Base-by-base conservation (phyloP, 2,329 filamentous ascomycete genomes). In the Geosmithia putterillii region DNA sequence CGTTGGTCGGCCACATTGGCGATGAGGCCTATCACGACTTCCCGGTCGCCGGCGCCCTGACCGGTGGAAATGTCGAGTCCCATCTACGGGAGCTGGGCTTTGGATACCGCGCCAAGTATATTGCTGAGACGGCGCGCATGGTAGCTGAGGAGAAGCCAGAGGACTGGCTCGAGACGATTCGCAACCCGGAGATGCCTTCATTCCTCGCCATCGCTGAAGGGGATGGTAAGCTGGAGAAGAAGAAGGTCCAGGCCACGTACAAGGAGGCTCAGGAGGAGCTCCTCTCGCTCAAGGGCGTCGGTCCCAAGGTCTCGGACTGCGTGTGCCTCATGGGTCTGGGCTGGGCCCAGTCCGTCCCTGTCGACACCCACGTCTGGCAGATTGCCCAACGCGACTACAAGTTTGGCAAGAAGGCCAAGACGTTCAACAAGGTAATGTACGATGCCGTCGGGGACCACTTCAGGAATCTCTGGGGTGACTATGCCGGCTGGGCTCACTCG, bases 291-390 rank as follows among this genome's bases (percentile, higher is more conserved):
- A 79, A 88, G 45, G 92, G 92, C 1, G 94, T 98, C 6, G 92
- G 92, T 0, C 92, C 94, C 1, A 98, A 98, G 60, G 92, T 98
- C 1, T 85, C 92, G 6, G 94, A 98, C 59, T 98, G 94, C 57
- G 89, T 96, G 7, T 95, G 86, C 57, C 67, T 98, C 18, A 95
- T 98, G 84, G 94, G 94, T 0, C 66, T 98, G 14, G 90, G 89
- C 22, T 98, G 94, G 90, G 84, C 84, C 25, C 90, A 96, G 62
- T 81, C 89, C 3, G 89, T 98, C 1, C 92, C 92, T 0, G 86
- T 98, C 25, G 92, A 98, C 61, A 98, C 94, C 1, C 94, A 98
- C 63, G 87, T 98, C 12, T 96, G 89, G 90, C 89, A 96, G 66
- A 96, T 98, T 56, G 94, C 92, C 1, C 86, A 94, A 59, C 74